Conservation (phyloP, 176 grass and related monocot genomes). For the Neostapfia colusana region DNA sequence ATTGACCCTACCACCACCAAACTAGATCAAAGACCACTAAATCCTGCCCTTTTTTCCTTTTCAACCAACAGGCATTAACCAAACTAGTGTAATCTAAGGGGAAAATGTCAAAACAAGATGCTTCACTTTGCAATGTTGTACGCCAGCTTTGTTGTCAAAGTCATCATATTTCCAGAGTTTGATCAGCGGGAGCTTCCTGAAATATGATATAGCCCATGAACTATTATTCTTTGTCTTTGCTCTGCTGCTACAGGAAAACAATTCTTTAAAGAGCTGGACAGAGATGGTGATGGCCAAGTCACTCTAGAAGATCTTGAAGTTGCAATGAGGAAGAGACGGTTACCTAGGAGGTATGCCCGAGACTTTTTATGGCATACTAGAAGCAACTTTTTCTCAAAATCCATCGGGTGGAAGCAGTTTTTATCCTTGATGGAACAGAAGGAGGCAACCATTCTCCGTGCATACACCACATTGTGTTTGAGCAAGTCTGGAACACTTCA, state of each 20-base stretch:
- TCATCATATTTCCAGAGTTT: background rate
- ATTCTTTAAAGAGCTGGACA: constrained; percentile 95
- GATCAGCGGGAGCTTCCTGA: background rate
- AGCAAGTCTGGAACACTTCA: constrained; percentile 97
- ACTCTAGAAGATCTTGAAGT: constrained; percentile 93
- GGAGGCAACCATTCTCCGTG: constrained; percentile 85
- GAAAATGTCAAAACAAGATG: background rate
- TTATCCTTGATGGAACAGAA: constrained; percentile 98
- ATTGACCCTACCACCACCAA: background rate
- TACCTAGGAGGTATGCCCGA: constrained; percentile 79
- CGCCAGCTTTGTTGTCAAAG: background rate
- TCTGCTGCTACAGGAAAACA: constrained; percentile 66
- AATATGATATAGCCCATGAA: background rate
- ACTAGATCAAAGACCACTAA: background rate
- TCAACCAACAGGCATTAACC: background rate
- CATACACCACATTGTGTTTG: constrained; percentile 89
- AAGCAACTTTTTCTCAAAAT: constrained; percentile 91
- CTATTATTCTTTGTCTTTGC: constrained; percentile 14
- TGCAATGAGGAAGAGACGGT: constrained; percentile 84
- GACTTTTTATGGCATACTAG: constrained; percentile 73
- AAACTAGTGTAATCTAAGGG: background rate
- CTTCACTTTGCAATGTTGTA: background rate
- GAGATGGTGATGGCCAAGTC: constrained; percentile 89
- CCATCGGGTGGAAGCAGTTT: constrained; percentile 96
- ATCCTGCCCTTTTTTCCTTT: background rate